Evolutionary conservation across 2,329 filamentous ascomycete genomes (phyloP), one percentile per base, ranked within the genome.

Genomic region (Didymella segeticola): DNA sequence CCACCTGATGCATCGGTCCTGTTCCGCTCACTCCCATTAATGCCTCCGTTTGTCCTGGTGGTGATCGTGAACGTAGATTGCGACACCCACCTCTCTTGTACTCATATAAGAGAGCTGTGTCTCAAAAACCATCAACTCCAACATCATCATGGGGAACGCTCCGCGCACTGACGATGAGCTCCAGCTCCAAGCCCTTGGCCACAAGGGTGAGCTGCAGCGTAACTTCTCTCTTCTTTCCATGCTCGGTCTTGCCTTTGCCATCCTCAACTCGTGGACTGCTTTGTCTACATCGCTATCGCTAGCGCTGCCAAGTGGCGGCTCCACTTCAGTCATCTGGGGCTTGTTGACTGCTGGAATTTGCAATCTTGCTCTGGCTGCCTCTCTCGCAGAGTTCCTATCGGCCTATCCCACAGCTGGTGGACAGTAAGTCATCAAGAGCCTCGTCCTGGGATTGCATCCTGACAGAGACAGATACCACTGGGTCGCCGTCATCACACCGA

Each of bases 301-400:
- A 5, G 84, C 85, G 17, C 77, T 93, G 26, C 87, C 89, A 1
- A 88, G 85, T 12, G 90, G 90, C 34, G 90, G 90, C 0, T 83
- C 86, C 17, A 85, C 83, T 7, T 83, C 86, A 53, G 87, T 92
- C 33, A 82, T 93, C 53, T 93, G 89, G 89, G 89, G 89, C 3
- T 65, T 82, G 5, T 64, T 84, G 11, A 80, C 78, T 2, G 78
- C 78, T 6, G 79, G 73, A 2, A 57, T 90, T 39, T 90, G 88
- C 76, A 91, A 90, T 63, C 67, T 90, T 9, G 89, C 85, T 62
- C 80, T 90, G 30, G 86, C 88, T 5, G 82, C 85, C 8, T 89
- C 86, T 4, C 78, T 91, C 23, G 87, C 88, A 41, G 89, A 91
- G 69, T 91, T 89, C 66, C 77, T 89, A 9, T 87, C 85, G 0